phyloP scores from a whole-genome alignment of 495 filamentous ascomycete genomes.

The Penicillium macrosclerotiorum region DNA sequence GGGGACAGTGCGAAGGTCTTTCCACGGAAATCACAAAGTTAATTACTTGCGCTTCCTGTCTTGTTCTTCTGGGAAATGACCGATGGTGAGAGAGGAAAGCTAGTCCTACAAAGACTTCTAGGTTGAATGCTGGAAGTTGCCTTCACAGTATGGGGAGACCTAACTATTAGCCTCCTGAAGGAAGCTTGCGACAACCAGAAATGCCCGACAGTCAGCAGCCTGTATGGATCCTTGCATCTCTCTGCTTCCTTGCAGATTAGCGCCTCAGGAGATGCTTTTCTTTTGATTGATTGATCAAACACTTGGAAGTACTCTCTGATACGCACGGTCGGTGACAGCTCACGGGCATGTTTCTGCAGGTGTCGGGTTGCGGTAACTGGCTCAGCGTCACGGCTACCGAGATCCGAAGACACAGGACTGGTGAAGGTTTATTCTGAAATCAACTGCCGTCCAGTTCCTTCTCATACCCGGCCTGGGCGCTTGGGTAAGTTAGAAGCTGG shows the following conservation, averaged over 20 bases:
- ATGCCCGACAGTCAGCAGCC: no score
- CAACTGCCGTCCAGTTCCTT: no score
- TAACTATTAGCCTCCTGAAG: no score
- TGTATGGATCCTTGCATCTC: no score
- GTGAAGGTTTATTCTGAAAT: neutral
- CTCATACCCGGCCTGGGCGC: no score
- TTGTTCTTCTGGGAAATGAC: no score
- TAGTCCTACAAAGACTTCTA: no score
- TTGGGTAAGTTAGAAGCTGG: no score
- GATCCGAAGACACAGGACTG: neutral
- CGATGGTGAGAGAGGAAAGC: no score
- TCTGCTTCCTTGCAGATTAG: neutral
- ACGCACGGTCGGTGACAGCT: slow-evolving; percentile 22
- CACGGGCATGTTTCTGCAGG: slow-evolving; percentile 11
- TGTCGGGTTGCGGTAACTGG: slow-evolving; percentile 11
- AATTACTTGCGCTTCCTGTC: slow-evolving; percentile 3
- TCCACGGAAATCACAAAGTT: slow-evolving; percentile 9
- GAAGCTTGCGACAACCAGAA: no score
- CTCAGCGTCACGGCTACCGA: no score
- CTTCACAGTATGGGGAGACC: no score
- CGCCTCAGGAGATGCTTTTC: neutral
- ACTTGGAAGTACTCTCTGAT: neutral
- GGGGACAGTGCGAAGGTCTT: slow-evolving; percentile 3
- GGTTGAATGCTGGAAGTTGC: neutral
- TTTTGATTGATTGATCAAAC: slow-evolving; percentile 15